phyloP scores from a whole-genome alignment of 345 rosid genomes.

The Trapa bicornis region DNA sequence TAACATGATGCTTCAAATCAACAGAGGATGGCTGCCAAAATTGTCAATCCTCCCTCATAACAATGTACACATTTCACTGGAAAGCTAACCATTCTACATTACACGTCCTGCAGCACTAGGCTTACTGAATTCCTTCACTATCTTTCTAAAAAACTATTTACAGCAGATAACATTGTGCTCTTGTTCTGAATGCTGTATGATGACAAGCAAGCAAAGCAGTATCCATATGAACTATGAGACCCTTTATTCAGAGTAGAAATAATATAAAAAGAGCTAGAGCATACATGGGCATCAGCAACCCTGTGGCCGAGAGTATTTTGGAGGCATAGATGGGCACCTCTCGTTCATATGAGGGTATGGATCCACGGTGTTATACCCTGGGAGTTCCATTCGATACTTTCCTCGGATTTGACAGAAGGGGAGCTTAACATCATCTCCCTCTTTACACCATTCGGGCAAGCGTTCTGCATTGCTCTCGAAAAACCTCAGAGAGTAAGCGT shows the following conservation, averaged over 20 bases:
- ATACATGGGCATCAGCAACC: constrained; percentile 28
- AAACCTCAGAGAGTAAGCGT: constrained; percentile 61
- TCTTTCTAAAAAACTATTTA: neutral
- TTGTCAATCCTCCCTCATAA: neutral
- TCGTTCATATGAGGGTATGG: constrained; percentile 84
- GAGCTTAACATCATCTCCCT: constrained; percentile 54
- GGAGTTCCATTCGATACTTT: constrained; percentile 87
- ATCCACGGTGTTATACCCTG: constrained; percentile 63
- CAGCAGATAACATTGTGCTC: neutral
- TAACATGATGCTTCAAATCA: neutral
- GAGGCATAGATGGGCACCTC: constrained; percentile 77
- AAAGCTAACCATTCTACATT: neutral
- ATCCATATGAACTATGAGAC: neutral
- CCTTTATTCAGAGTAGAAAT: neutral
- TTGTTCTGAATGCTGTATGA: neutral
- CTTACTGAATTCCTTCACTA: neutral
- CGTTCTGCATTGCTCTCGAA: constrained; percentile 61
- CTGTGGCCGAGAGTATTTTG: constrained; percentile 49
- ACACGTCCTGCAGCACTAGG: neutral
- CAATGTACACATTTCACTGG: too few species aligned
- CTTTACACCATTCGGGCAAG: constrained; percentile 90
- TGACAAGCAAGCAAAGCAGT: neutral
- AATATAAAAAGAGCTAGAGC: neutral
- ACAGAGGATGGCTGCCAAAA: neutral
- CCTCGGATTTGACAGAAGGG: constrained; percentile 82